Base-by-base conservation (phyloP, 306 rosid genomes). In the Acacia crassicarpa region DNA sequence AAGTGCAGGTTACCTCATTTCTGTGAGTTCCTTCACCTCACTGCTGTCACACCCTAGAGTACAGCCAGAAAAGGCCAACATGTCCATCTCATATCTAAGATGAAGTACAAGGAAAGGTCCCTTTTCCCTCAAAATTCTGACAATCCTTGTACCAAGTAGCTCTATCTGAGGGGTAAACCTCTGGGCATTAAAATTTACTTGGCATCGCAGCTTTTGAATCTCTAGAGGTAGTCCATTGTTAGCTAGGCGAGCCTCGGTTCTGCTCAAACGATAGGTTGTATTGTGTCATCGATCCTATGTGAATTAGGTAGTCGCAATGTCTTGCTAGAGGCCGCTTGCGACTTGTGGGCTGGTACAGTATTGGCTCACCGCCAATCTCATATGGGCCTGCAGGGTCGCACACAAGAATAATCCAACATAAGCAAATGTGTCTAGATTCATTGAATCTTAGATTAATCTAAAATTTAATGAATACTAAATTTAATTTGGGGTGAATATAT, bases 21-120 rank as follows among this genome's bases (percentile, higher is more conserved):
- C 88, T 22, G 94, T 90, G 82, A 92, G 96, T 84, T 92, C 94
- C 73, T 91, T 91, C 48, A 80, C 92, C 83, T 95, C 98, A 33
- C 74, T 67, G 12, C 23, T 72, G 79, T 68, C 89, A 86, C 99
- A 95, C 68, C 98, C 97, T 49, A 84, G 92, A 45, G 93, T 88
- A 68, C 99, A 93, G 84, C 99, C 99, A 65, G 99, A 93, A 87
- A 95, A 95, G 61, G 99, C 91, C 59, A 95, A 81, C 99, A 93
- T 95, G 79, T 95, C 99, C 99, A 95, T 95, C 85, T 95, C 98
- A 72, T 95, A 95, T 88, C 99, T 83, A 70, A 95, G 99, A 90
- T 93, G 99, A 83, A 93, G 98, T 12, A 91, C 99, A 82, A 95
- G 91, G 49, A 95, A 95, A 59, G 98, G 97, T 20, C 99, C 99